Evolutionary conservation across 768 basidiomycete genomes (phyloP).

Genomic region (Trametes meyenii): DNA sequence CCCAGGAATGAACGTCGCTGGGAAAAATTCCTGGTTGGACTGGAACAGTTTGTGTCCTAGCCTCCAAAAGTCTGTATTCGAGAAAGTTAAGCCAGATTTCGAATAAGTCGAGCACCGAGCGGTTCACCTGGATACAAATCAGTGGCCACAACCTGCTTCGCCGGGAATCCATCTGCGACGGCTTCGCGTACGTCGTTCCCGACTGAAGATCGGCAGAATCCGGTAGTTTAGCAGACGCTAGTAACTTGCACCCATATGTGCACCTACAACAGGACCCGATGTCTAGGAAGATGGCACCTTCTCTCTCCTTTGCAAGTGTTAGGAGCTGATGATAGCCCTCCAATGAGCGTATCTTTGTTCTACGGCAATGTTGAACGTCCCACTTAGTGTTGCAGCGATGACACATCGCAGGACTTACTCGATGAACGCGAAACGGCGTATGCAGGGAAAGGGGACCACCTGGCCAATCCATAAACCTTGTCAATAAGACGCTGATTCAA

Average conservation of each 20-base stretch:
- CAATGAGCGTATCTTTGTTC: conserved; percentile 30
- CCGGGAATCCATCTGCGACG: conserved; percentile 46
- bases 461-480: conserved; percentile 1
- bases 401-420: conserved; percentile 20
- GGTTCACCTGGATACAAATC: conserved; percentile 42
- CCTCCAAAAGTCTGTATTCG: conserved; percentile 57
- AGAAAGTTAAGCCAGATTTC: too few species aligned
- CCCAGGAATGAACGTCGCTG: conserved; percentile 57
- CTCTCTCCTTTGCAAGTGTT: conserved; percentile 40
- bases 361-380: conserved; percentile 5
- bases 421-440: conserved; percentile 31
- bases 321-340: conserved; percentile 36
- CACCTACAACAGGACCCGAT: conserved; percentile 49
- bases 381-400: not conserved
- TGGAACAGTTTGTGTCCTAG: conserved; percentile 64
- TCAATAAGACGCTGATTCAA: not conserved
- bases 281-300: conserved; percentile 45
- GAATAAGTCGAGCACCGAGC: not conserved
- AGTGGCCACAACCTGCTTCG: conserved; percentile 40
- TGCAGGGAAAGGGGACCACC: conserved; percentile 38
- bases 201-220: conserved; percentile 32
- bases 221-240: not conserved
- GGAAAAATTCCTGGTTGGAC: conserved; percentile 53
- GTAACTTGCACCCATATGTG: not conserved
- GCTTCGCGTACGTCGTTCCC: conserved; percentile 47